Evolutionary conservation across 495 filamentous ascomycete genomes (phyloP).

Genomic region (Lophiotrema nucula): DNA sequence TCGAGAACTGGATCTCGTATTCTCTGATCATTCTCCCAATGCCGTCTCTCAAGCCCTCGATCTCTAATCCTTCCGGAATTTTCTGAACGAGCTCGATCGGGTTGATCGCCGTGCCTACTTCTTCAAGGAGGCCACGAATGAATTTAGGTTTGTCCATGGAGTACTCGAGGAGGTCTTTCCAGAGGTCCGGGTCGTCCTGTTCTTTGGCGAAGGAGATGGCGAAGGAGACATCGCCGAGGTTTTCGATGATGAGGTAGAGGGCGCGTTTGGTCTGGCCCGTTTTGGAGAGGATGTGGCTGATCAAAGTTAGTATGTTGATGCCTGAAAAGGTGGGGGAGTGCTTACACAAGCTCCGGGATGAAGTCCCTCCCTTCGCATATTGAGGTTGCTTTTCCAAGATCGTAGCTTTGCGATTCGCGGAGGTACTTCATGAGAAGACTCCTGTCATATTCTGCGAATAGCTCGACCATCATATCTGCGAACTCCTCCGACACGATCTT

Average conservation of each 20-base stretch:
- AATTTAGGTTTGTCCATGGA: conserved; percentile 95
- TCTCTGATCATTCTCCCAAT: conserved; percentile 84
- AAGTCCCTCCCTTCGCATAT: conserved; percentile 77
- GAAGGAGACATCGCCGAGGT: conserved; percentile 79
- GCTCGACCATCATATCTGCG: conserved; percentile 76
- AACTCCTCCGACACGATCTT: conserved; percentile 78
- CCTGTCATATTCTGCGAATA: conserved; percentile 83
- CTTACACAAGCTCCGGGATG: conserved; percentile 77
- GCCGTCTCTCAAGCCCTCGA: conserved; percentile 82
- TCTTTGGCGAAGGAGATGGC: conserved; percentile 93
- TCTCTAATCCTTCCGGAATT: conserved; percentile 87
- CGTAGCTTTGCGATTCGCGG: conserved; percentile 77
- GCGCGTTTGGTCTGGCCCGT: conserved; percentile 90
- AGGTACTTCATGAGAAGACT: conserved; percentile 80
- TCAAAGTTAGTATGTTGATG: not conserved
- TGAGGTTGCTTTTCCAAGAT: conserved; percentile 73
- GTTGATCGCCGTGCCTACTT: conserved; percentile 89
- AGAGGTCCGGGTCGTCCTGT: conserved; percentile 84
- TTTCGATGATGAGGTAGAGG: conserved; percentile 85
- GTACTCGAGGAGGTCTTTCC: conserved; percentile 92
- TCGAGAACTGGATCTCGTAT: conserved; percentile 87
- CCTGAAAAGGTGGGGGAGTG: not conserved
- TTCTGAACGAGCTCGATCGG: conserved; percentile 84
- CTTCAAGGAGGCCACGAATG: conserved; percentile 86
- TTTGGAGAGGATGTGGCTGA: conserved; percentile 78